phyloP scores from a whole-genome alignment of 768 basidiomycete genomes.

The Lentinula guzmanii region DNA sequence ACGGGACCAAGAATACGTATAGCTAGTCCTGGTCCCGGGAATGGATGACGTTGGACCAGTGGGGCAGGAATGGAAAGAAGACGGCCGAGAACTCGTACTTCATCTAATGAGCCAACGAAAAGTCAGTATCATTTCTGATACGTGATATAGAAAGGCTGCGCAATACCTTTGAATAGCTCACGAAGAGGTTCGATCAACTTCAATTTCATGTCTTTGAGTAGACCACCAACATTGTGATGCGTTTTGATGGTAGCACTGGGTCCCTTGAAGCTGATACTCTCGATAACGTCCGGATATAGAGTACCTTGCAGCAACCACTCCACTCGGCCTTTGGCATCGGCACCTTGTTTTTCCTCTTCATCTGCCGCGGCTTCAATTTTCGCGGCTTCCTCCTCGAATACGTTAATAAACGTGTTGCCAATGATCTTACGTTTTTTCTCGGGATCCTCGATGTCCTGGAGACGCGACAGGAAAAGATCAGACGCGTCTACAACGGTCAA shows the following conservation, averaged over 20 bases:
- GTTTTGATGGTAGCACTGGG: slow-evolving; percentile 99
- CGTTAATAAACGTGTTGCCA: slow-evolving; percentile 97
- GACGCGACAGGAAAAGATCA: slow-evolving; percentile 80
- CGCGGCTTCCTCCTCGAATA: slow-evolving; percentile 91
- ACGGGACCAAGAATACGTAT: slow-evolving; percentile 97
- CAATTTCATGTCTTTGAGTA: slow-evolving; percentile 96
- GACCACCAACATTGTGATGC: slow-evolving; percentile 96
- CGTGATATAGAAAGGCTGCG: neutral
- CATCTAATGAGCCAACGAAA: slow-evolving; percentile 48
- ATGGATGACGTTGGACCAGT: slow-evolving; percentile 94
- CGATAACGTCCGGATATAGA: slow-evolving; percentile 97
- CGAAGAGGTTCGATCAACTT: slow-evolving; percentile 97
- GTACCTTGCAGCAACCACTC: slow-evolving; percentile 98
- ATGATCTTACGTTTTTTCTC: slow-evolving; percentile 98
- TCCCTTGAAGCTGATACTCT: slow-evolving; percentile 98
- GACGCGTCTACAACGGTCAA: slow-evolving; percentile 95
- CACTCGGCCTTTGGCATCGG: slow-evolving; percentile 78
- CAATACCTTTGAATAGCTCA: slow-evolving; percentile 94
- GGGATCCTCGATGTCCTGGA: slow-evolving; percentile 92
- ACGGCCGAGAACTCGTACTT: slow-evolving; percentile 89
- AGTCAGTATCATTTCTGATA: neutral
- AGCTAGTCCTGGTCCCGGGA: slow-evolving; percentile 97
- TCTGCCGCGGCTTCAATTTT: slow-evolving; percentile 83
- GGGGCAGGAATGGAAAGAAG: slow-evolving; percentile 88
- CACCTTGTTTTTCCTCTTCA: slow-evolving; percentile 62